Base-by-base conservation (phyloP, 495 filamentous ascomycete genomes). In the Lasiosphaeris hirsuta region DNA sequence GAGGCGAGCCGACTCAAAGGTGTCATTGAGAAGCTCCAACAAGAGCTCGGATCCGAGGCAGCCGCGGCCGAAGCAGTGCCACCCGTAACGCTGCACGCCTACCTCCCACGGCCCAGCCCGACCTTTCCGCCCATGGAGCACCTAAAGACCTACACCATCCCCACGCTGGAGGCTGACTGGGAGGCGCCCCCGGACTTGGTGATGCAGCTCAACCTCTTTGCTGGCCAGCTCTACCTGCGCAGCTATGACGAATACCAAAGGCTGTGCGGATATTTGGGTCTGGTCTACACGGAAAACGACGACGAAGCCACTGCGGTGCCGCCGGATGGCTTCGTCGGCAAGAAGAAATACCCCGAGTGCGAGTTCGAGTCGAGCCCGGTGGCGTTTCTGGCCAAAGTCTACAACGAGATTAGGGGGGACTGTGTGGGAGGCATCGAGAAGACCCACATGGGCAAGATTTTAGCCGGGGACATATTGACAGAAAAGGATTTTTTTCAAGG, bases 181-280 rank as follows among this genome's bases (percentile, higher is more conserved):
- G 49, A 51, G 38, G 39, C 60, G 17, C 61, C 66, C 51, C 65
- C 14, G 14, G 41, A 59, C 0, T 56, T 79, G 17, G 42, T 70
- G 1, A 64, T 71, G 3, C 74, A 85, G 48, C 74, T 90, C 10
- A 86, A 86, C 58, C 72, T 90, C 6, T 90, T 89, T 61, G 75
- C 87, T 0, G 86, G 87, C 9, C 82, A 86, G 55, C 74, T 90
- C 0, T 90, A 87, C 65, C 67, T 90, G 14, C 54, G 58, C 4
- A 73, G 68, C 1, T 83, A 76, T 50, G 51, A 67, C 2, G 77
- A 87, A 44, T 90, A 88, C 62, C 41, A 70, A 9, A 54, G 61
- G 8, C 43, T 83, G 1, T 88, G 83, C 57, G 57, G 69, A 0
- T 84, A 80, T 56, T 66, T 90, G 1, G 80, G 83, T 1, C 65